Evolutionary conservation across 2,329 filamentous ascomycete species (phyloP), one percentile per base, ranked within the genome.

Genomic region (Blastomyces emzantsi): DNA sequence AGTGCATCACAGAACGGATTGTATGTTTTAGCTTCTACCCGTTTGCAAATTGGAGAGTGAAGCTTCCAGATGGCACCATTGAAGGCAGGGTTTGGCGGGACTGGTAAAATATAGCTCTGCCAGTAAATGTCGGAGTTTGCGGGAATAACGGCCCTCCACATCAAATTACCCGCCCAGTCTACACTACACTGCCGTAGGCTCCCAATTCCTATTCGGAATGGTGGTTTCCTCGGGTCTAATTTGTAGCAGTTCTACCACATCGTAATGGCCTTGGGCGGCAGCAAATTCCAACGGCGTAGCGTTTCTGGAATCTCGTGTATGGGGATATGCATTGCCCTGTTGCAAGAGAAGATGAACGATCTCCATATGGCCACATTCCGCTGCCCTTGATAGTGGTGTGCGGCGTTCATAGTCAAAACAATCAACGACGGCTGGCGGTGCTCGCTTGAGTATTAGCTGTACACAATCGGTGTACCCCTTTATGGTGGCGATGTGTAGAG

Each of bases 271-370:
- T 45, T 30, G 17, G 36, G 25, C 2, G 2, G 19, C 39, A n/a
- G 36, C 39, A 60, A 30, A 60, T 33, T 60, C 8, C 57, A 60
- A 60, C 25, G 57, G 41, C 13, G 43, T 47, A 43, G 33, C 57
- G 3, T 25, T 28, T 28, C 22, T 60, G 13, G 41, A 60, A 60
- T 60, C 57, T 7, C 9, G 57, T 17, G 22, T 33, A 17, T 43
- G 15, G 3, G 41, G 19, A 41, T 60, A 25, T 60, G 19, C 43
- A 15, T 33, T 49, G 8, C 57, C 28, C 22, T n/a, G 8, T 8
- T 49, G 43, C 30, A 60, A 41, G 13, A 60, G 41, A 30, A 60
- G 41, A 13, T 22, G n/a, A 22, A 30, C 41, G 2, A 47, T 43
- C 43, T 49, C 33, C 22, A 33, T 3, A 60, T 36, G 41, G 7